Base-by-base conservation (phyloP, 2,329 filamentous ascomycete genomes). In the Fusarium sp. region DNA sequence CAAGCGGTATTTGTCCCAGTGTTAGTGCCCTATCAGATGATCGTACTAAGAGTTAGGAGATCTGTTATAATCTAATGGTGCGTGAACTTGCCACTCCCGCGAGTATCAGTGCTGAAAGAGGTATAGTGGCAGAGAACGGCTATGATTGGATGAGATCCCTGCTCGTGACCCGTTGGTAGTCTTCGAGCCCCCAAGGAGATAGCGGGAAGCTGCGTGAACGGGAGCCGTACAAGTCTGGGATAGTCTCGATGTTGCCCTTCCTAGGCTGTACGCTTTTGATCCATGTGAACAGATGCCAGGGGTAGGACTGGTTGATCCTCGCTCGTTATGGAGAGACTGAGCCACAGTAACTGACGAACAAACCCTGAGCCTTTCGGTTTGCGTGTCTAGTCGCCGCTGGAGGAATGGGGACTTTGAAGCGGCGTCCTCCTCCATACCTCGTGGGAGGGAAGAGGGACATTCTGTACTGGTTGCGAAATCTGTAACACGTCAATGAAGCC, bases 301-400 rank as follows among this genome's bases (percentile, higher is more conserved):
- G 41, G 37, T 28, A 23, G 23, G 39, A 56, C 44, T 36, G 16
- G 41, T 51, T 28, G 13, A 64, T 54, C 50, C 43, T 50, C 34
- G 55, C 36, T 57, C n/a, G 39, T 56, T 36, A 23, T 44, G 16
- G 47, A 46, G 34, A 51, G 37, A 66, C 57, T 63, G 43, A 55
- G 54, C 57, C 51, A 57, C 54, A 36, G 56, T 64, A 50, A 48
- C 43, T 18, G 40, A 52, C 50, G 40, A 61, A 55, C 16, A 4
- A 23, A 23, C 50, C 48, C 58, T 34, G 15, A 36, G 12, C 10
- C 30, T 10, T 52, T 37, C 27, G 28, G 23, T 16, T 37, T 47
- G n/a, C 31, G n/a, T 39, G 34, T 47, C 40, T 15, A 37, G 41
- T 28, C n/a, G 16, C 28, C 37, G 50, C 11, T 34, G 34, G 37